A percentile compares a stretch with the other conserved stretches of the same genome.
Conservation (phyloP, 2,329 filamentous ascomycete genomes). For the Xylariaceae sp. region DNA sequence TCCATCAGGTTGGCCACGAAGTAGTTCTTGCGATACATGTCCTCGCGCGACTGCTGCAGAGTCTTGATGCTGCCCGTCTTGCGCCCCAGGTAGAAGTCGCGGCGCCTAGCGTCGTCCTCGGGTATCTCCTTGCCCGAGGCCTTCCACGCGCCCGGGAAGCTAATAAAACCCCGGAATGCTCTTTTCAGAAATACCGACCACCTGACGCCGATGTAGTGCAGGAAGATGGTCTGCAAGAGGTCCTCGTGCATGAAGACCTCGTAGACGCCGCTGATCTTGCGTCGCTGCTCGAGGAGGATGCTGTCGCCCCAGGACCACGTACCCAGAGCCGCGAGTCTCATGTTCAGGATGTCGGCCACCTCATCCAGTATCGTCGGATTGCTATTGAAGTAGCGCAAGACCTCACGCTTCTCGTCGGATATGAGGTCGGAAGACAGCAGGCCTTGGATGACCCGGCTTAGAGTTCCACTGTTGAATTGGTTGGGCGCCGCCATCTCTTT, state of each 20-base stretch:
- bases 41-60: slow-evolving; percentile 24
- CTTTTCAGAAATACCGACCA: slow-evolving; percentile 38
- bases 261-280: slow-evolving; percentile 42
- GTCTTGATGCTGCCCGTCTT: slow-evolving; percentile 3
- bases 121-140: slow-evolving; percentile 22
- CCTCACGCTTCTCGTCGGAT: slow-evolving; percentile 32
- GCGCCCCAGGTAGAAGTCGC: slow-evolving; percentile 30
- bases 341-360: slow-evolving; percentile 45
- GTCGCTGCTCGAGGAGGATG: slow-evolving; percentile 34
- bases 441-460: slow-evolving; percentile 34
- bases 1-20: slow-evolving; percentile 38
- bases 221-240: slow-evolving; percentile 41
- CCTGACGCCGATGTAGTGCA: slow-evolving; percentile 40
- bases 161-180: slow-evolving; percentile 25
- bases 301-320: slow-evolving; percentile 40
- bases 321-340: slow-evolving; percentile 36
- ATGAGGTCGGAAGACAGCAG: slow-evolving; percentile 37
- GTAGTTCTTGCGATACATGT: slow-evolving; percentile 30
- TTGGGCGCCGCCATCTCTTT: slow-evolving; percentile 18
- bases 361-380: slow-evolving; percentile 37
- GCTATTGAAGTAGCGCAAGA: slow-evolving; percentile 34
- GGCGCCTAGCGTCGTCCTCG: slow-evolving; percentile 19
- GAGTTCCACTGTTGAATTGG: slow-evolving; percentile 27
- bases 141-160: slow-evolving; percentile 29
- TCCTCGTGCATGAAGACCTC: slow-evolving; percentile 46